Base-by-base conservation (phyloP, 1,284 basidiomycete genomes). In the Schizophyllum amplum region DNA sequence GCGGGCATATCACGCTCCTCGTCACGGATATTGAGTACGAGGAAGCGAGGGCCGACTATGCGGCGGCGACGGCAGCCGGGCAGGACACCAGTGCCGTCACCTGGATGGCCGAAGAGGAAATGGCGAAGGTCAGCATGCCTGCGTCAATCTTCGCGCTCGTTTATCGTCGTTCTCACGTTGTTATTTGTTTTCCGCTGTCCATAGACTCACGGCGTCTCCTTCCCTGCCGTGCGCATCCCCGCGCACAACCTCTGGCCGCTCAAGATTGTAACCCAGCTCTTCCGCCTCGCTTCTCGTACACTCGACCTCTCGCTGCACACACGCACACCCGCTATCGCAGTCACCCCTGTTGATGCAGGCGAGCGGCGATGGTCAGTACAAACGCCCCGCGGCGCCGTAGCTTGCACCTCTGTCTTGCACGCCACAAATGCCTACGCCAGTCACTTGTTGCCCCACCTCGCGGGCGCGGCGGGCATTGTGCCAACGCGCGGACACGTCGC, bases 401-500 rank as follows among this genome's bases (percentile, higher is more conserved):
- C 67, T 1, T 85, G 86, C 61, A 69, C 76, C 11, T 80, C 81
- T 58, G 75, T 94, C 47, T 69, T 94, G 1, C 90, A 94, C 64
- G 89, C 90, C 0, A 92, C 89, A 4, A 93, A 94, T 62, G 91
- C 72, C 0, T 91, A 93, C 58, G 81, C 83, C 0, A 80, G 82
- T 0, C 78, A 88, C 64, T 79, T 79, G 24, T 75, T 92, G 9
- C 83, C 85, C 0, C 77, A 82, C 56, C 65, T 87, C 33, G 66
- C 75, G 1, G 83, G 83, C 0, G 72, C 75, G 3, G 56, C 63
- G 0, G 79, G 79, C 0, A 84, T 93, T 59, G 72, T 87, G 0
- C 90, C 90, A 0, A 82, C 82, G 0, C 84, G 91, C 7, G 89
- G 85, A 0, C 90, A 93, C 65, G 76, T 87, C 53, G 73, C 89